Conservation (phyloP, 371 early-diverging fungal genomes). For the Mucor velutinosus region DNA sequence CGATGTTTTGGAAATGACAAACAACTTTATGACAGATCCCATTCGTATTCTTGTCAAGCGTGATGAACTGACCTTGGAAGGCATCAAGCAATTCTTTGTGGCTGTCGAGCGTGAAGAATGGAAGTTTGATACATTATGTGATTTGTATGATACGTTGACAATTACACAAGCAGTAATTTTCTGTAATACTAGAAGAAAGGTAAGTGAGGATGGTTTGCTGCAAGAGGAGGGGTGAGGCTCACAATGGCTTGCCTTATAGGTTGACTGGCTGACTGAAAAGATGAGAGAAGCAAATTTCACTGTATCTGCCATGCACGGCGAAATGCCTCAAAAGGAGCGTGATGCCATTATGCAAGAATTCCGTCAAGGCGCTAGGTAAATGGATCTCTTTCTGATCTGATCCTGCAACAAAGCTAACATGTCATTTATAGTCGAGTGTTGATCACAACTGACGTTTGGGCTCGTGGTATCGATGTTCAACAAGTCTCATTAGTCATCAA, state of each 20-base stretch:
- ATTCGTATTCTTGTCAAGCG: slow-evolving; percentile 99
- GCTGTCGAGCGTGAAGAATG: slow-evolving; percentile 96
- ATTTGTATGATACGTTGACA: slow-evolving; percentile 94
- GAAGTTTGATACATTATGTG: slow-evolving; percentile 96
- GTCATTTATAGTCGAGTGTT: slow-evolving; percentile 74
- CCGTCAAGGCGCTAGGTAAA: slow-evolving; percentile 75
- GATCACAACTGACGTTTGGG: slow-evolving; percentile 95
- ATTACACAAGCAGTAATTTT: slow-evolving; percentile 99
- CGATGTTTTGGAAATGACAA: slow-evolving; percentile 97
- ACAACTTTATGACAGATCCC: slow-evolving; percentile 97
- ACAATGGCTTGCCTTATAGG: slow-evolving; percentile 40
- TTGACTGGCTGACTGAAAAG: slow-evolving; percentile 96
- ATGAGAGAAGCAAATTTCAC: slow-evolving; percentile 94
- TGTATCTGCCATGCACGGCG: slow-evolving; percentile 98
- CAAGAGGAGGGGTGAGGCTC: background rate
- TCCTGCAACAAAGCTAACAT: background rate
- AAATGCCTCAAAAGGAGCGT: slow-evolving; percentile 94
- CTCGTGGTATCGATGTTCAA: slow-evolving; percentile 98
- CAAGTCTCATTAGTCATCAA: slow-evolving; percentile 92
- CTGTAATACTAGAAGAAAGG: slow-evolving; percentile 98
- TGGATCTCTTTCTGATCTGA: background rate
- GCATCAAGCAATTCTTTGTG: slow-evolving; percentile 99
- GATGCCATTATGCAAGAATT: slow-evolving; percentile 93
- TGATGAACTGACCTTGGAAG: slow-evolving; percentile 99
- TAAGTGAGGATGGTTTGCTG: slow-evolving; percentile 16